Evolutionary conservation across 139 green algal genomes (phyloP).

Genomic region (Deuterostichococcus epilithicus): DNA sequence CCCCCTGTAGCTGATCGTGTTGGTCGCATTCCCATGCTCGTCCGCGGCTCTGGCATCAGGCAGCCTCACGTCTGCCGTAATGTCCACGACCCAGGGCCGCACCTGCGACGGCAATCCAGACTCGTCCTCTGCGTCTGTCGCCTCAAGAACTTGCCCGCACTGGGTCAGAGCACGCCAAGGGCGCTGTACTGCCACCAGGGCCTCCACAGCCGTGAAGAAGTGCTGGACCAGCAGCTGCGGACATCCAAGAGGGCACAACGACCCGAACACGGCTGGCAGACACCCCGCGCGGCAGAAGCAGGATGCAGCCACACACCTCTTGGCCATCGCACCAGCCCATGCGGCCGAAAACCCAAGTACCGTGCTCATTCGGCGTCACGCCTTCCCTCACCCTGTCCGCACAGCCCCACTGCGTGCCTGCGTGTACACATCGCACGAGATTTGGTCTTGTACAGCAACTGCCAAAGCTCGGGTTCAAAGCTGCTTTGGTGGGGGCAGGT

Average conservation of each 20-base stretch:
- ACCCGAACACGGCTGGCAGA: no score
- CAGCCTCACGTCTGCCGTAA: slow-evolving; percentile 7
- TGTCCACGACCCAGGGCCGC: slow-evolving; percentile 18
- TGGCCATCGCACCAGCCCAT: slow-evolving; percentile 53
- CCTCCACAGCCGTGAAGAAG: no score
- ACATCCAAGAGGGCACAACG: no score
- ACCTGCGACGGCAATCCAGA: slow-evolving; percentile 6
- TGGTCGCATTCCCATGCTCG: background rate
- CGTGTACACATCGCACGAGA: background rate
- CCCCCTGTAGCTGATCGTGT: slow-evolving; percentile 21
- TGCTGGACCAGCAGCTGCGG: no score
- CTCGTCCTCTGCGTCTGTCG: no score
- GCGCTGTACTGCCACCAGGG: background rate
- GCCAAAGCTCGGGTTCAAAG: no score
- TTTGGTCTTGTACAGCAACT: no score
- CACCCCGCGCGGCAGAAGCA: no score
- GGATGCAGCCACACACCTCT: background rate
- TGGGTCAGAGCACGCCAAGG: background rate
- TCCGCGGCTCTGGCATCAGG: no score
- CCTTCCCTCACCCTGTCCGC: slow-evolving; percentile 38
- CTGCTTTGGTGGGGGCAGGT: no score
- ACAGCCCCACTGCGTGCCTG: slow-evolving; percentile 47
- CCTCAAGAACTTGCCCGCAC: background rate
- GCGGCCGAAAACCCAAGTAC: slow-evolving; percentile 53
- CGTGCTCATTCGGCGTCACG: slow-evolving; percentile 49